A percentile compares a stretch with the other conserved stretches of the same genome.
phyloP scores from a whole-genome alignment of 2,329 filamentous ascomycete genomes.

The Chalaropsis ovoidea region DNA sequence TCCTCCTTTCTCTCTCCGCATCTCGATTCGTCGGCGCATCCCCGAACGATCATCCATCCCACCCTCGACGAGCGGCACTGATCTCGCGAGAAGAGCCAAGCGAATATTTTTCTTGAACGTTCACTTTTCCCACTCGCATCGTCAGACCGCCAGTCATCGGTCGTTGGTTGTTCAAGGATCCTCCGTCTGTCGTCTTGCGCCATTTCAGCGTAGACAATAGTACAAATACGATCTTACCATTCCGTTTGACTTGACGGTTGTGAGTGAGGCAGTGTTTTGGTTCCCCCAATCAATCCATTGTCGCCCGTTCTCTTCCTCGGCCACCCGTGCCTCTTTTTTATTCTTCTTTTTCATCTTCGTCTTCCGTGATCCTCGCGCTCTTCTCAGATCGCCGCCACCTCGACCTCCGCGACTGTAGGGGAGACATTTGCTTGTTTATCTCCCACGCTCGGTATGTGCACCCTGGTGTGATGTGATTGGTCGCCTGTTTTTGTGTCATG shows the following conservation, averaged over 20 bases:
- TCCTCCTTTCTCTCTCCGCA: constrained; percentile 16
- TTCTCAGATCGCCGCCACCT: constrained; percentile 19
- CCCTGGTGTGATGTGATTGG: constrained; percentile 21
- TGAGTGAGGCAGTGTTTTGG: constrained; percentile 23
- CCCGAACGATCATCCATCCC: constrained; percentile 22
- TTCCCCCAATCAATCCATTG: neutral
- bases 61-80: constrained; percentile 26
- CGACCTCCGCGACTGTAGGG: constrained; percentile 43
- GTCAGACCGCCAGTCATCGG: constrained; percentile 26
- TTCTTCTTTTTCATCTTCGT: neutral
- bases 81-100: constrained; percentile 26
- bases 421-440: constrained; percentile 99
- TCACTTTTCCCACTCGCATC: constrained; percentile 26
- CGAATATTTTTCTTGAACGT: constrained; percentile 24
- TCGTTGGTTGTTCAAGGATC: constrained; percentile 25
- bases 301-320: neutral
- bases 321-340: neutral
- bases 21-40: constrained; percentile 25
- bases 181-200: constrained; percentile 25
- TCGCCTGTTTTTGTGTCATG: constrained; percentile 14
- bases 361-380: constrained; percentile 29
- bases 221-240: constrained; percentile 25
- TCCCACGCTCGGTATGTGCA: constrained; percentile 61
- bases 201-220: constrained; percentile 25
- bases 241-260: constrained; percentile 26